Evolutionary conservation across 306 rosid genomes (phyloP).

Genomic region (Vachellia pachyceras): DNA sequence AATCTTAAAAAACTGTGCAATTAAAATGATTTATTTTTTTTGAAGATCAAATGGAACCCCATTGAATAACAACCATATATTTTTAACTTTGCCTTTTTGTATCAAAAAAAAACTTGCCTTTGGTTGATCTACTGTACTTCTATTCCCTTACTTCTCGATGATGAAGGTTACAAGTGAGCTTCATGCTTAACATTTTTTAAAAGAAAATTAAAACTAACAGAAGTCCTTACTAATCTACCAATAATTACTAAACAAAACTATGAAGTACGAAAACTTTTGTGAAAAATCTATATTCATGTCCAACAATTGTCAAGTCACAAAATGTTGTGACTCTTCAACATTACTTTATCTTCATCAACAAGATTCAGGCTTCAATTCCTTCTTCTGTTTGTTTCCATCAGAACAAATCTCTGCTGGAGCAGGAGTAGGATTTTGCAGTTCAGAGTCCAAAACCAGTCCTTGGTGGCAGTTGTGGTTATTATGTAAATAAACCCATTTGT

Average conservation of each 20-base stretch:
- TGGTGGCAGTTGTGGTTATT: slow-evolving; percentile 41
- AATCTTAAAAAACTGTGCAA: background rate
- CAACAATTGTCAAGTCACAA: no score
- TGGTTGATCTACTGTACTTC: background rate
- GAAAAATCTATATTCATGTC: background rate
- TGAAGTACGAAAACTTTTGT: background rate
- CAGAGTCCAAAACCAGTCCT: slow-evolving; percentile 59
- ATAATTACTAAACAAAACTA: background rate
- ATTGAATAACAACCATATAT: background rate
- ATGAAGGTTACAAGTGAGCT: background rate
- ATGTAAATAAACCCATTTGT: slow-evolving; percentile 74
- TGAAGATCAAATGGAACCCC: background rate
- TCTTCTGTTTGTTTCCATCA: slow-evolving; percentile 50
- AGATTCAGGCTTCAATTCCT: slow-evolving; percentile 44
- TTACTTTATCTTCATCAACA: slow-evolving; percentile 52
- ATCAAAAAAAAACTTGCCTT: background rate
- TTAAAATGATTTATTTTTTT: background rate
- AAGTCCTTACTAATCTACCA: background rate
- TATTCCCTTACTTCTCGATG: background rate
- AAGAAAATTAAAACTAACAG: background rate
- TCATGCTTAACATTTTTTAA: background rate
- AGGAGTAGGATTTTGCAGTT: slow-evolving; percentile 27
- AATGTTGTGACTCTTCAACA: background rate
- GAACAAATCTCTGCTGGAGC: slow-evolving; percentile 39
- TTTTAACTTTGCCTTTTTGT: no score